Conservation (phyloP, 2,329 filamentous ascomycete species). For the Ceratocystis alfenasii region DNA sequence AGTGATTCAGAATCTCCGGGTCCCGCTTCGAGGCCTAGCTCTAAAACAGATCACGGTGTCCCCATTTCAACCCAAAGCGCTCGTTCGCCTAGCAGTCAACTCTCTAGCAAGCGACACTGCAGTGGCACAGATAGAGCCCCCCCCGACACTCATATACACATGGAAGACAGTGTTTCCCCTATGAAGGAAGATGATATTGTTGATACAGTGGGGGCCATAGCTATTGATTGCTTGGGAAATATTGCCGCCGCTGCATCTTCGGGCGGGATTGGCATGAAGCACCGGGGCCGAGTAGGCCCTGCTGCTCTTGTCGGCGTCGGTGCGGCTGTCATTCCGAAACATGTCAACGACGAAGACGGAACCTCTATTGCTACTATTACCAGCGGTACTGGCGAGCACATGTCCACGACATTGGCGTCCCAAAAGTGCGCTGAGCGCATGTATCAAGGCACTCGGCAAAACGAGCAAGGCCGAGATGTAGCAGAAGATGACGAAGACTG, state of each 20-base stretch:
- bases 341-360: constrained; percentile 55
- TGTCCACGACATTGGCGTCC: constrained; percentile 89
- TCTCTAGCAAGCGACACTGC: constrained; percentile 18
- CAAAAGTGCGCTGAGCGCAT: constrained; percentile 75
- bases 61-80: not conserved
- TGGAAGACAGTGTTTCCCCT: constrained; percentile 9
- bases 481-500: constrained; percentile 64
- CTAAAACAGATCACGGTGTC: not conserved
- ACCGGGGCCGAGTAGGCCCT: constrained; percentile 78
- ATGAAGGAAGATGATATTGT: constrained; percentile 48
- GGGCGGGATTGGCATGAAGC: constrained; percentile 97
- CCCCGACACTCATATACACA: not conserved
- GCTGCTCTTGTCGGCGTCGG: constrained; percentile 88
- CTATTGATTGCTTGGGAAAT: constrained; percentile 70
- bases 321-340: constrained; percentile 71
- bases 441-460: constrained; percentile 56
- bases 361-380: constrained; percentile 72
- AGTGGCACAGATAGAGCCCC: not conserved
- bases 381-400: constrained; percentile 93
- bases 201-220: constrained; percentile 93
- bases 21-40: not conserved
- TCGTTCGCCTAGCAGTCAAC: not conserved
- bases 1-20: not conserved
- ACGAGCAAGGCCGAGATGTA: constrained; percentile 48
- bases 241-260: constrained; percentile 95